Evolutionary conservation across 108 stramenopile species (phyloP).

Genomic region (Bacterosira constricta): DNA sequence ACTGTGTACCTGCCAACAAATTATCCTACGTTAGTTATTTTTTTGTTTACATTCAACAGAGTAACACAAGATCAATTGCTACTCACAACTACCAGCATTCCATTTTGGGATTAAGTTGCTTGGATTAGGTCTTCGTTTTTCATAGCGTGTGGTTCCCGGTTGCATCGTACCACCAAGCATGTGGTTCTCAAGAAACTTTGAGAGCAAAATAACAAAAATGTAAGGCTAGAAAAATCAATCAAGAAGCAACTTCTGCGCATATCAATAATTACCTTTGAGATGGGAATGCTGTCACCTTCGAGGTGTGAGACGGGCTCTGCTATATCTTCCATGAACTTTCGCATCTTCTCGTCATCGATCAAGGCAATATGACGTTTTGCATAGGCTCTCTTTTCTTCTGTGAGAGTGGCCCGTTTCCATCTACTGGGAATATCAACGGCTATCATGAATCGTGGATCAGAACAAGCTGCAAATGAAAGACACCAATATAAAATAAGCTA

Average conservation of each 20-base stretch:
- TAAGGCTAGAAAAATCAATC: not conserved
- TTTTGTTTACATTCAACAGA: not conserved
- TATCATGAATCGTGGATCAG: constrained; percentile 48
- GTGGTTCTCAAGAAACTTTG: constrained; percentile 63
- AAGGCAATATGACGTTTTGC: constrained; percentile 50
- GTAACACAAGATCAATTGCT: not conserved
- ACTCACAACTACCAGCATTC: constrained; percentile 43
- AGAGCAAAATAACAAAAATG: not conserved
- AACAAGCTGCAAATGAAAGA: constrained; percentile 33
- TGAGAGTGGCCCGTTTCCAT: constrained; percentile 46
- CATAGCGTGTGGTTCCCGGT: constrained; percentile 56
- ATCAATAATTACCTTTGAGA: constrained; percentile 17
- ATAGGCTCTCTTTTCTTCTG: constrained; percentile 41
- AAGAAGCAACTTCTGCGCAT: not conserved
- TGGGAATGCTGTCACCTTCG: constrained; percentile 66
- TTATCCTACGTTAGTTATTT: too few species aligned
- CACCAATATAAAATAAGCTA: not conserved
- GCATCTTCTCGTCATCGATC: constrained; percentile 60
- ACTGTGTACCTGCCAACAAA: constrained; percentile 52
- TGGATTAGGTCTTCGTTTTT: constrained; percentile 63
- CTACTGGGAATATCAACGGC: constrained; percentile 52
- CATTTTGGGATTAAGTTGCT: constrained; percentile 55
- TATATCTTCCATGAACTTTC: constrained; percentile 62
- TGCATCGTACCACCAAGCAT: constrained; percentile 63
- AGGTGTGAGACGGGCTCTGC: constrained; percentile 57